Conservation (phyloP, 2,329 filamentous ascomycete genomes). For the Trichoderma oligosporum region DNA sequence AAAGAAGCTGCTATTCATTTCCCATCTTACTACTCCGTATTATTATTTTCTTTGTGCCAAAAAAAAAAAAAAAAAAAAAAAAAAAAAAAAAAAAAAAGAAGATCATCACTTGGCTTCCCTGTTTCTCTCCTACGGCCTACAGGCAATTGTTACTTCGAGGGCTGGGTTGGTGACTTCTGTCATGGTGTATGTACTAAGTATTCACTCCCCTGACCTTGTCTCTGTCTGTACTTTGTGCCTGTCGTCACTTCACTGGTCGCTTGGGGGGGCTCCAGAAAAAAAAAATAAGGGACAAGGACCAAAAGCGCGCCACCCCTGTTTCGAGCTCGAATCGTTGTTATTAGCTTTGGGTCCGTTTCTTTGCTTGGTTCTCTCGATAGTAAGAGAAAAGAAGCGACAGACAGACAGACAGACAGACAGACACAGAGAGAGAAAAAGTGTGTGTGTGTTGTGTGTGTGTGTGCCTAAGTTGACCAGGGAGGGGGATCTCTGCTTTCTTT, state of each 20-base stretch:
- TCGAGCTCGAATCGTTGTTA: slow-evolving; percentile 3
- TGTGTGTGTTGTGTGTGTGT: not conserved
- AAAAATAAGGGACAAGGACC: slow-evolving; percentile 6
- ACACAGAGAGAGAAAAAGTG: not conserved
- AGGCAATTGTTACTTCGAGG: no score
- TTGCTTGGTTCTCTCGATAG: not conserved
- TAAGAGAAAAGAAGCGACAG: not conserved
- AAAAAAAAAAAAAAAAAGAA: no score
- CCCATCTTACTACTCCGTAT: no score
- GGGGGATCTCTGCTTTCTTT: not conserved
- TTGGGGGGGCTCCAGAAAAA: slow-evolving; percentile 1
- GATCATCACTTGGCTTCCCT: not conserved
- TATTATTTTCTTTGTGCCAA: no score
- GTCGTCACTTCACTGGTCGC: slow-evolving; percentile 5
- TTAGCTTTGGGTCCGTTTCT: not conserved
- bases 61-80: no score
- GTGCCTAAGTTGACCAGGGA: not conserved
- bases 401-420: not conserved
- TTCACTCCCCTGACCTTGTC: not conserved
- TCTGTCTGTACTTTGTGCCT: slow-evolving; percentile 3
- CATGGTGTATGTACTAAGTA: no score
- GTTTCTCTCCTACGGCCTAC: no score
- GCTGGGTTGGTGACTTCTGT: not conserved
- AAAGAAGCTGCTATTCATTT: no score
- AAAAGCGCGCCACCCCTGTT: slow-evolving; percentile 14